Percentiles rank a stretch among this genome's conserved stretches.
phyloP scores from a whole-genome alignment of 805 yeast genomes.

The Teunomyces aglyptinius region DNA sequence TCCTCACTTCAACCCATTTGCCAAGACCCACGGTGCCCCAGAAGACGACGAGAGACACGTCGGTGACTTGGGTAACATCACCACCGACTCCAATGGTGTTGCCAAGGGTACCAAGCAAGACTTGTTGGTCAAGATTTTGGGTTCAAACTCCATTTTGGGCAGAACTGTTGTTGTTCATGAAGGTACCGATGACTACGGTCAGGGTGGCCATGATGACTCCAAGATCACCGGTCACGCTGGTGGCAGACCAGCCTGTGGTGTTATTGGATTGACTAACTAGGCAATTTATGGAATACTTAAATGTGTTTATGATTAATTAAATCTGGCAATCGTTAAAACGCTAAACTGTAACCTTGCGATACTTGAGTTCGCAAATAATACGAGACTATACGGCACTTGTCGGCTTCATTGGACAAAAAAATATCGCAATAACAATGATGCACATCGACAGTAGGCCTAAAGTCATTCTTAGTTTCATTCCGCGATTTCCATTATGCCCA shows the following conservation, averaged over 20 bases:
- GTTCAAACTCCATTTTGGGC: constrained; percentile 85
- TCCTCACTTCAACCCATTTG: constrained; percentile 92
- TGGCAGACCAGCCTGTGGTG: constrained; percentile 98
- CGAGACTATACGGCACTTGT: too few relatives aligned
- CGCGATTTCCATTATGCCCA: neutral
- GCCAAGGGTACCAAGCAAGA: constrained; percentile 91
- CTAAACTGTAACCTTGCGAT: too few relatives aligned
- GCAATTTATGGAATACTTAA: neutral
- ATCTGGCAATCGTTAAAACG: too few relatives aligned
- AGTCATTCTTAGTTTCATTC: neutral
- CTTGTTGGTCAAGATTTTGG: constrained; percentile 72
- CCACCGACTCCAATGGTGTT: constrained; percentile 82
- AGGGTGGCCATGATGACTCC: constrained; percentile 89
- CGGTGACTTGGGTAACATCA: constrained; percentile 95
- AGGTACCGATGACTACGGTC: constrained; percentile 91
- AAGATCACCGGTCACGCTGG: constrained; percentile 97
- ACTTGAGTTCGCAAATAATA: too few relatives aligned
- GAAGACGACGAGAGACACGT: constrained; percentile 78
- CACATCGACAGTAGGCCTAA: neutral
- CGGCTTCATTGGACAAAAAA: neutral
- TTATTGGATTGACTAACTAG: constrained; percentile 69
- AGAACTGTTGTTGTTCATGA: constrained; percentile 94
- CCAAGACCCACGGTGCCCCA: constrained; percentile 90
- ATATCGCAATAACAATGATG: neutral
- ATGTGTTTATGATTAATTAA: constrained; percentile 1